phyloP scores from a whole-genome alignment of 495 filamentous ascomycete genomes.

The Aspergillus heteromorphus region DNA sequence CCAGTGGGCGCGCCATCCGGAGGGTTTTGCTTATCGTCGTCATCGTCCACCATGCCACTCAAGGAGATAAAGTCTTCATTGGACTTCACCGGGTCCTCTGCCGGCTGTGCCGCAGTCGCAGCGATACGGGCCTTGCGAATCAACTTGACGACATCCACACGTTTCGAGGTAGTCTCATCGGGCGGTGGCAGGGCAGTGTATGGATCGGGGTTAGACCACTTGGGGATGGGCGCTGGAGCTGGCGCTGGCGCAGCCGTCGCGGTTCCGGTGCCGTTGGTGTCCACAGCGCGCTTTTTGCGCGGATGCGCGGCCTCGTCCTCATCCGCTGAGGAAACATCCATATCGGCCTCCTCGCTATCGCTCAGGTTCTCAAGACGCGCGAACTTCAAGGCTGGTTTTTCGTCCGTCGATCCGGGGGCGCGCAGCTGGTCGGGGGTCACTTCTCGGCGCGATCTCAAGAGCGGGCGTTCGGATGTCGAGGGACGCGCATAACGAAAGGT shows the following conservation, averaged over 20 bases:
- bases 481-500: slow-evolving; percentile 39
- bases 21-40: slow-evolving; percentile 18
- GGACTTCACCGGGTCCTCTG: slow-evolving; percentile 50
- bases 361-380: slow-evolving; percentile 55
- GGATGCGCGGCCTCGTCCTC: slow-evolving; percentile 43
- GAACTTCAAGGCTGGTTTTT: slow-evolving; percentile 34
- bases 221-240: slow-evolving; percentile 45
- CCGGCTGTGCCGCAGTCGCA: slow-evolving; percentile 25
- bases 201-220: slow-evolving; percentile 92
- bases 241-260: slow-evolving; percentile 14
- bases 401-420: slow-evolving; percentile 15
- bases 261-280: slow-evolving; percentile 37
- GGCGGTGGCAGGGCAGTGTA: slow-evolving; percentile 78
- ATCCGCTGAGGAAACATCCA: slow-evolving; percentile 51
- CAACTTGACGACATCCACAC: slow-evolving; percentile 76
- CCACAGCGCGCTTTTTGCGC: slow-evolving; percentile 46
- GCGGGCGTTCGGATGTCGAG: slow-evolving; percentile 41
- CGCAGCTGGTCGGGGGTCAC: slow-evolving; percentile 34
- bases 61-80: slow-evolving; percentile 84
- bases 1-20: slow-evolving; percentile 36
- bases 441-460: slow-evolving; percentile 34
- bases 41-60: slow-evolving; percentile 51
- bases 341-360: slow-evolving; percentile 66
- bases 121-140: slow-evolving; percentile 76
- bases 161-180: slow-evolving; percentile 58